These are phyloP conservation scores for Kalmanozyma brasiliensis DNA, from an alignment of 1,284 basidiomycete genomes.

Conservation along the genomic window DNA sequence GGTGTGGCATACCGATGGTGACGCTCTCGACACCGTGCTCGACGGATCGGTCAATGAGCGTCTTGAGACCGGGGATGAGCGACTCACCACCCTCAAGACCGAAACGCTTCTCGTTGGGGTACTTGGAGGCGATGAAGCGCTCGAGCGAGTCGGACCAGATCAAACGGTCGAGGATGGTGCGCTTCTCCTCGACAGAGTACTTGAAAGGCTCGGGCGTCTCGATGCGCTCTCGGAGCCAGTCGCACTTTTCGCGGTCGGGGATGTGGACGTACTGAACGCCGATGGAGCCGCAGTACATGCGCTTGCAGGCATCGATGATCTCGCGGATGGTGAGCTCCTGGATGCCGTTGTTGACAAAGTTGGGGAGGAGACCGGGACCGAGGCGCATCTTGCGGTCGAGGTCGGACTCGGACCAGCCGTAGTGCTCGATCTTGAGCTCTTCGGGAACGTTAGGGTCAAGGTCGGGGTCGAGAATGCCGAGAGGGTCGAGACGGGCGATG, in stretches of 20 bases:
- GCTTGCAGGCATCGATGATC: constrained; percentile 89
- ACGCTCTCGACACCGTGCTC: constrained; percentile 94
- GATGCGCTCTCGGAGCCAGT: constrained; percentile 97
- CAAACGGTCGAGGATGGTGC: constrained; percentile 97
- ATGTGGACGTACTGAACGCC: constrained; percentile 99
- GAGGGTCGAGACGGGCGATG: constrained; percentile 92
- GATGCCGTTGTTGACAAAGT: constrained; percentile 84
- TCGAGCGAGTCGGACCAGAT: constrained; percentile 99
- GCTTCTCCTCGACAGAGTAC: constrained; percentile 97
- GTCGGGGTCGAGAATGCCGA: constrained; percentile 90
- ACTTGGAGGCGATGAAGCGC: constrained; percentile 97
- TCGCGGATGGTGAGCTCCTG: constrained; percentile 89
- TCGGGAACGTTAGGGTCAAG: constrained; percentile 70
- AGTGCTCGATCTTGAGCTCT: constrained; percentile 70
- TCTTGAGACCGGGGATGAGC: constrained; percentile 98
- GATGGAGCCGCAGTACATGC: constrained; percentile 94
- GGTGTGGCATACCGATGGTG: constrained; percentile 99
- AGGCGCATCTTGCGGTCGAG: constrained; percentile 93
- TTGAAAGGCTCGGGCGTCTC: constrained; percentile 98
- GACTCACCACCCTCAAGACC: constrained; percentile 98
- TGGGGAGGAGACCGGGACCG: constrained; percentile 93
- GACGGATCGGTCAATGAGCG: constrained; percentile 96
- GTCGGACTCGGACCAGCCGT: constrained; percentile 93
- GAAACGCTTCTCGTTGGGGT: constrained; percentile 99
- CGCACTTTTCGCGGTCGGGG: constrained; percentile 96